Base-by-base conservation (phyloP, 257 asterid genomes). In the Primulina tabacum region DNA sequence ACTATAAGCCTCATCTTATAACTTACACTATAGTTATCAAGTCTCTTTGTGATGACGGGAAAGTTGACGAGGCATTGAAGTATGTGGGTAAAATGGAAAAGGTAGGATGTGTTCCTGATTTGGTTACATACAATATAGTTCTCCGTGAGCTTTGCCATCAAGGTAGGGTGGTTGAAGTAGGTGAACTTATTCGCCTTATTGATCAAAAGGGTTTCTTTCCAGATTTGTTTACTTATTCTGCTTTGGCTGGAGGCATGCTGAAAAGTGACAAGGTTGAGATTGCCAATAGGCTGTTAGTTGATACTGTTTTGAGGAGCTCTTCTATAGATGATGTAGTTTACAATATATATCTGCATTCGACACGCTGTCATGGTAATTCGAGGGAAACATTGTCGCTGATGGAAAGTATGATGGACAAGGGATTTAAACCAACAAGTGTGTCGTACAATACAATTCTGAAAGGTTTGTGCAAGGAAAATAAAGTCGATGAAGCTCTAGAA, bases 221-320 rank as follows among this genome's bases (percentile, higher is more conserved):
- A 21, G 90, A 89, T 60, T 50, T 65, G 67, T 83, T 78, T 76
- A 89, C 90, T 62, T 58, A 71, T 74, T 81, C 92, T 10, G 86
- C 90, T 64, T 75, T 83, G 71, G 84, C 82, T 38, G 90, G 84
- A 47, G 90, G 89, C 64, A 61, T 84, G 88, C 64, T 89, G 76
- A 81, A 80, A 82, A 75, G 71, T 60, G 89, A 89, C 16, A 73
- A 76, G 33, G 67, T 72, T 30, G 84, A 83, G 60, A 50, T 17
- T 30, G 85, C 85, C 5, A 43, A 75, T 65, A 64, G 76, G 57
- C 50, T 84, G 62, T 70, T 84, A 79, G 76, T 72, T 62, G 67
- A 29, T 68, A 64, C 16, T 38, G 53, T 84, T 62, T 73, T 60
- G 58, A 80, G 75, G 65, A 77, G 77, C 66, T 78, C 77, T 76